Base-by-base conservation (phyloP, 148 eudicot genomes). In the Polygonum maritimum region DNA sequence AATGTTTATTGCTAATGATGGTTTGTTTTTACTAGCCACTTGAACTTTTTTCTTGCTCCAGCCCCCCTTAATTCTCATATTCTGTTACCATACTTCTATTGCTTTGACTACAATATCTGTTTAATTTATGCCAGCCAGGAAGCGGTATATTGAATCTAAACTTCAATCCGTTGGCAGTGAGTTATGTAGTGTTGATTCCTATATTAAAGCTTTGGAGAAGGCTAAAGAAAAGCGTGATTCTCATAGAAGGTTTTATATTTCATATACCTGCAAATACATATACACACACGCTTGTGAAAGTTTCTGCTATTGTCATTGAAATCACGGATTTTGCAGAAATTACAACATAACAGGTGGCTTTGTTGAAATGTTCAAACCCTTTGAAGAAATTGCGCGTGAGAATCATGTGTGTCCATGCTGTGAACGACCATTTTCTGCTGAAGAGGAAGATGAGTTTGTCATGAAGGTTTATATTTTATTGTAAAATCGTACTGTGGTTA, bases 371-470 rank as follows among this genome's bases (percentile, higher is more conserved):
- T 87, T 81, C 84, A 94, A 85, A 75, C 92, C 94, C 48, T 87
- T 87, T 81, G 86, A 80, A 81, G 78, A 57, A 63, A 77, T 89
- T 80, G 97, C 99, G 62, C 96, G 97, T 81, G 81, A 85, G 62
- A 81, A 86, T 73, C 99, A 95, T 81, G 2, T 78, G 22, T 95
- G 99, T 75, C 96, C 97, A 79, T 87, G 90, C 79, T 95, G 99
- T 85, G 90, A 92, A 63, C 92, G 99, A 5, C 87, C 92, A 74
- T 95, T 95, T 84, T 90, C 99, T 76, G 82, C 91, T 75, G 89
- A 88, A 77, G 97, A 95, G 85, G 99, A 95, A 78, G 96, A 88
- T 57, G 88, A 80, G 41, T 95, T 95, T 80, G 89, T 95, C 76
- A 83, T 81, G 76, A 92, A 95, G 96, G 99, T 95, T 60, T 16